Base-by-base conservation (phyloP, 768 basidiomycete species). In the Mycena olivaceomarginata region DNA sequence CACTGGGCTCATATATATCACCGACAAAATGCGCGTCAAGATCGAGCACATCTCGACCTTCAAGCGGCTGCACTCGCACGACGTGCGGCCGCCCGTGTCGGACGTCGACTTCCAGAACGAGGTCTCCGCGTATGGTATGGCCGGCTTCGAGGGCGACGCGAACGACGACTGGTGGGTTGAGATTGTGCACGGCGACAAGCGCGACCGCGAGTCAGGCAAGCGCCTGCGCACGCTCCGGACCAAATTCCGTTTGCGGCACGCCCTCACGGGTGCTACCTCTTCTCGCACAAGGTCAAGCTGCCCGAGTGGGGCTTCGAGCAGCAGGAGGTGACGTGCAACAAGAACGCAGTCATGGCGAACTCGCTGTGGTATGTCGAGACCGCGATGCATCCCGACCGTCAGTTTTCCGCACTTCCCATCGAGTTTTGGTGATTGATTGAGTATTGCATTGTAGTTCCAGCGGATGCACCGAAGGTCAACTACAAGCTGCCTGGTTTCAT, bases 51-150 rank as follows among this genome's bases (percentile, higher is more conserved):
- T 93, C 62, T 45, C 89, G 31, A 98, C 98, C 0, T 91, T 94
- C 77, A 98, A 96, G 83, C 91, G 93, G 74, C 91, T 99, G 4
- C 98, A 99, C 88, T 97, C 96, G 62, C 98, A 99, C 86, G 98
- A 99, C 80, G 86, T 95, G 80, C 95, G 98, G 31, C 97, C 98
- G 6, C 97, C 98, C 20, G 93, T 99, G 16, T 97, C 96, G 43
- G 98, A 99, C 62, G 98, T 99, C 62, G 98, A 99, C 81, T 99
- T 99, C 89, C 98, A 99, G 88, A 98, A 99, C 82, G 98, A 99
- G 84, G 97, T 99, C 1, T 98, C 97, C 2, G 97, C 89, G 0
- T 99, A 99, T 82, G 98, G 98, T 2, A 93, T 95, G 89, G 86
- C 93, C 0, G 95, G 94, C 0, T 99, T 95, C 83, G 86, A 85